Conservation (phyloP, 2,329 filamentous ascomycete genomes). For the Apiospora kogelbergensis region DNA sequence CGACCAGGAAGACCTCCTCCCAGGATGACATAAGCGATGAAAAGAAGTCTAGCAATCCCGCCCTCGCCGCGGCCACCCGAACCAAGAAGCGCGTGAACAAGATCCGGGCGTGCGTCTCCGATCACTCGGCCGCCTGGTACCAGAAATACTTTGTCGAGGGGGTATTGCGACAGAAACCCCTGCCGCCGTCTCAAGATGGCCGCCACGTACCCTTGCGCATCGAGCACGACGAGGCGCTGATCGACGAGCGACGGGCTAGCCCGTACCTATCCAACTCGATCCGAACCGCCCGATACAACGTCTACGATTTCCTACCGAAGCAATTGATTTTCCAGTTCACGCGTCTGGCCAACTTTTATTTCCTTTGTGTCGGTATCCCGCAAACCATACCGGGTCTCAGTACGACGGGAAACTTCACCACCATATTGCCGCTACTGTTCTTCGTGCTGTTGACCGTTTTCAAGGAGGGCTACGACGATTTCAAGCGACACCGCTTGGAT, state of each 20-base stretch:
- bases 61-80: not conserved
- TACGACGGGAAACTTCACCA: constrained; percentile 74
- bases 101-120: not conserved
- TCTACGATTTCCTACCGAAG: constrained; percentile 82
- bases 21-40: constrained; percentile 2
- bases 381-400: constrained; percentile 79
- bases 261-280: constrained; percentile 63
- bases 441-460: constrained; percentile 78
- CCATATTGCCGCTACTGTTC: constrained; percentile 70
- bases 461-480: constrained; percentile 88
- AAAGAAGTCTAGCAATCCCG: not conserved
- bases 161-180: constrained; percentile 63
- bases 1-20: not conserved
- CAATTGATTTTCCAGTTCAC: constrained; percentile 85
- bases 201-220: constrained; percentile 45
- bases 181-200: constrained; percentile 73
- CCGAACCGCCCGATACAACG: constrained; percentile 78
- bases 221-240: constrained; percentile 38
- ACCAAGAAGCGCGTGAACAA: not conserved
- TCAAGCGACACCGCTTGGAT: constrained; percentile 75
- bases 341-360: constrained; percentile 84
- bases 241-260: constrained; percentile 50
- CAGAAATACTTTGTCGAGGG: constrained; percentile 43
- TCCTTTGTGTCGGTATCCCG: constrained; percentile 78
- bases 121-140: constrained; percentile 27